These are phyloP conservation scores for Pittosporum tobira DNA, from an alignment of 129 eudicot species.

Conservation along the genomic window DNA sequence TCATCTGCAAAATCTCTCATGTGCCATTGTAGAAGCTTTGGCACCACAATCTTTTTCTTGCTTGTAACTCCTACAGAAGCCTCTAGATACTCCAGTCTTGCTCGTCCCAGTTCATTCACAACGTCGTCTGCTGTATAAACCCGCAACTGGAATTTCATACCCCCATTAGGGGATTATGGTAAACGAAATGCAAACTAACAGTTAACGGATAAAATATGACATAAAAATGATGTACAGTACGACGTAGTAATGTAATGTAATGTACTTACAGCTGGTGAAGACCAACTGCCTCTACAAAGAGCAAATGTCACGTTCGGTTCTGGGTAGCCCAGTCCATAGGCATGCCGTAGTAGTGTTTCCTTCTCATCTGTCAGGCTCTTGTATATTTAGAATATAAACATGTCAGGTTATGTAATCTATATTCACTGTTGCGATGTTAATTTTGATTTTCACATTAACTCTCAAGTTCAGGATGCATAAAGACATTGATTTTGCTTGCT, in stretches of 20 bases:
- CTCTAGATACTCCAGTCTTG: constrained; percentile 80
- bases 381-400: constrained; percentile 12
- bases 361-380: constrained; percentile 65
- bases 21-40: constrained; percentile 91
- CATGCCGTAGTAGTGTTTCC: constrained; percentile 67
- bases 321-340: constrained; percentile 83
- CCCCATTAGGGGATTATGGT: constrained; percentile 4
- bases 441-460: background rate
- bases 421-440: background rate
- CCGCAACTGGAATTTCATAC: constrained; percentile 45
- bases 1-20: constrained; percentile 96
- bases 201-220: background rate
- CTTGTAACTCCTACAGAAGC: constrained; percentile 73
- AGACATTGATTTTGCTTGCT: too few relatives aligned
- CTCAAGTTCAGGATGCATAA: background rate
- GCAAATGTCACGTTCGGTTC: constrained; percentile 94
- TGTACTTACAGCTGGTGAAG: constrained; percentile 90
- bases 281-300: constrained; percentile 92
- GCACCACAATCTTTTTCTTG: constrained; percentile 75
- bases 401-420: constrained; percentile 10
- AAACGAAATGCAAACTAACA: too few relatives aligned
- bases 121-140: constrained; percentile 65
- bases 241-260: too few relatives aligned
- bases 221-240: background rate
- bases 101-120: constrained; percentile 71